These are phyloP conservation scores for Chlamydomonas sphaeroides DNA, from an alignment of 139 green algal genomes.

Conservation along the genomic window DNA sequence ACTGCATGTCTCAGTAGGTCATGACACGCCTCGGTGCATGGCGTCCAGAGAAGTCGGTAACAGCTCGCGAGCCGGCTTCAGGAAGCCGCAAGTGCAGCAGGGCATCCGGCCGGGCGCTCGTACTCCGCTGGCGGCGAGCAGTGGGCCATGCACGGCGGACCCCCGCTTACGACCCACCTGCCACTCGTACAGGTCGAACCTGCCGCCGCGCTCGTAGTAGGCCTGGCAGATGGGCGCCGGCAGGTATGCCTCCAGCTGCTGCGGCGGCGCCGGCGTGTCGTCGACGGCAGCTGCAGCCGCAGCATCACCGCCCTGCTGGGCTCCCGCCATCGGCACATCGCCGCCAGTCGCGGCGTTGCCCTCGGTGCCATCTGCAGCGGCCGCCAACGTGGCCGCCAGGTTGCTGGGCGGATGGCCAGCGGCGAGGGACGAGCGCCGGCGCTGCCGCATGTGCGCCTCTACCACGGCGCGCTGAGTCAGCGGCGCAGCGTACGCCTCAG, in stretches of 20 bases:
- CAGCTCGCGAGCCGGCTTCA: background rate
- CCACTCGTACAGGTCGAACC: constrained; percentile 78
- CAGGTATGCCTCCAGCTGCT: constrained; percentile 57
- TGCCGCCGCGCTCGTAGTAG: constrained; percentile 57
- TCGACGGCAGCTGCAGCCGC: too few relatives aligned
- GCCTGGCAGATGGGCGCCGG: constrained; percentile 46
- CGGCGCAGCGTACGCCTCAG: background rate
- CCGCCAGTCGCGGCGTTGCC: background rate
- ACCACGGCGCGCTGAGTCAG: constrained; percentile 15
- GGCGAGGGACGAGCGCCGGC: background rate
- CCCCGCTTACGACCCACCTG: constrained; percentile 50
- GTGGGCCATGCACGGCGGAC: too few relatives aligned
- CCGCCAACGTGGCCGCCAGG: background rate
- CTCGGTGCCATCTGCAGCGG: background rate
- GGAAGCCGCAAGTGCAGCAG: too few relatives aligned
- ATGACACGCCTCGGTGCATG: too few relatives aligned
- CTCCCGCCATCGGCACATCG: background rate
- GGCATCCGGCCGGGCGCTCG: background rate
- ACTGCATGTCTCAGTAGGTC: too few relatives aligned
- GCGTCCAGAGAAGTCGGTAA: too few relatives aligned
- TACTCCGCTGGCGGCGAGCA: background rate
- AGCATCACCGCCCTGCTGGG: background rate
- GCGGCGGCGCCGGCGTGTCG: background rate
- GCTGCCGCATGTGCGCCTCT: background rate
- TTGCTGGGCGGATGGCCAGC: background rate